Base-by-base conservation (phyloP, 139 green algal genomes). In the Yamagishiella unicocca region DNA sequence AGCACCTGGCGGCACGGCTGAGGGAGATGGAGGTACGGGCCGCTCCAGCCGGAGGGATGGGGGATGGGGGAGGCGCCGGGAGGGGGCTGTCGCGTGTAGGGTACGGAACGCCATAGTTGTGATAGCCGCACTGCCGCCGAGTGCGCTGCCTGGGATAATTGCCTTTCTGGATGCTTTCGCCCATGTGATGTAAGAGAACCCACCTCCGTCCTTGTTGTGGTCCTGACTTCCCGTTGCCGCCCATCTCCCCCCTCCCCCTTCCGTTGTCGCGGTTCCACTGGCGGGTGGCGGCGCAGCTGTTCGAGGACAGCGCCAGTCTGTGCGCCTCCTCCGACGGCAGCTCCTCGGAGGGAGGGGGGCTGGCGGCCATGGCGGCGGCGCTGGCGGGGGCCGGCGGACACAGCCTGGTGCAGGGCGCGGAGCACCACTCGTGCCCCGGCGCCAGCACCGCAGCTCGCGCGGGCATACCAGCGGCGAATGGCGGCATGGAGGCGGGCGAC, bases 1-100 rank as follows among this genome's bases (percentile, higher is more conserved):
- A 38, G 33, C 37, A 24, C 25, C 64, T 78, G 81, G 66, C 55
- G 66, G 81, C 45, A 9, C 21, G 43, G 40, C 54, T 85, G 19
- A 10, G 79, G 61, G 61, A 73, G 43, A 33, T 76, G 61, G 79
- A 85, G 79, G 42, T 85, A 12, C 3, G 72, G 10, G 2, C n/a
- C n/a, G n/a, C n/a, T n/a, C n/a, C n/a, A n/a, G n/a, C n/a, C n/a
- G n/a, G n/a, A n/a, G n/a, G n/a, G n/a, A n/a, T n/a, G 64, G 64
- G 29, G 64, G n/a, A n/a, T 68, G 50, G 22, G 21, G 22, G 61
- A 68, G 61, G n/a, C n/a, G n/a, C n/a, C n/a, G n/a, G n/a, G n/a
- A n/a, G n/a, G n/a, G n/a, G n/a, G n/a, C n/a, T n/a, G n/a, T n/a
- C n/a, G n/a, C n/a, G n/a, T n/a, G n/a, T n/a, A n/a, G n/a, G n/a